Evolutionary conservation across 2,329 filamentous ascomycete species (phyloP).

Genomic region (Cercospora nicotianae): DNA sequence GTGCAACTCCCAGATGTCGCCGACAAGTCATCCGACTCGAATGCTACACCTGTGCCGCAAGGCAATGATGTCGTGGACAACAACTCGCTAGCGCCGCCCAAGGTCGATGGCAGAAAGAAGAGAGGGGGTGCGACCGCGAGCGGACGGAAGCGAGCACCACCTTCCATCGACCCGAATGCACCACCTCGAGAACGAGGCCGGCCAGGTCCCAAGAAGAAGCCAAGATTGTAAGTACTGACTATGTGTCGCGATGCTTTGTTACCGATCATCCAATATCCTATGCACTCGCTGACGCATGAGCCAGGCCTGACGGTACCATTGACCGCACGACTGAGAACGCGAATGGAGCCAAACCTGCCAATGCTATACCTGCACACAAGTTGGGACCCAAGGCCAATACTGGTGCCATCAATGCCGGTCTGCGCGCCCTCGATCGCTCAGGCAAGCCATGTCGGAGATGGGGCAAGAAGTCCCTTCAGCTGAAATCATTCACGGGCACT

Average conservation of each 20-base stretch:
- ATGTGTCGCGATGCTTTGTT: background rate
- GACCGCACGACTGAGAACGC: constrained; percentile 40
- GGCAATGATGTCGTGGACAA: constrained; percentile 39
- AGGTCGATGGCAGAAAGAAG: constrained; percentile 61
- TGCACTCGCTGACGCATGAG: constrained; percentile 27
- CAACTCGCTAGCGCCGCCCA: constrained; percentile 48
- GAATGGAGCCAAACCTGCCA: constrained; percentile 18
- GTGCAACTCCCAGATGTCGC: constrained; percentile 38
- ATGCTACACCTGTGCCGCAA: constrained; percentile 41
- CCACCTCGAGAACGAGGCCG: constrained; percentile 58
- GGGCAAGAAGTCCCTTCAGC: constrained; percentile 75
- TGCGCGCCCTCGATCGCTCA: constrained; percentile 88
- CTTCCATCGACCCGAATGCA: constrained; percentile 50
- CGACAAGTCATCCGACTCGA: constrained; percentile 46
- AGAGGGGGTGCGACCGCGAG: constrained; percentile 52
- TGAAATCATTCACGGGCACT: constrained; percentile 92
- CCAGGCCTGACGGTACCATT: constrained; percentile 53
- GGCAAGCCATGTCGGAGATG: constrained; percentile 92
- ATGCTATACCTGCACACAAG: constrained; percentile 62
- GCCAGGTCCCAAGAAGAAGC: constrained; percentile 95
- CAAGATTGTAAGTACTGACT: constrained; percentile 73
- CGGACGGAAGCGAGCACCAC: constrained; percentile 39
- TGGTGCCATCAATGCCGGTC: constrained; percentile 93
- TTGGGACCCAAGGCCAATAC: constrained; percentile 95
- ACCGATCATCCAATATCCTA: background rate